Evolutionary conservation across 169 alveolate genomes (phyloP), one percentile per base, ranked within the genome.

Genomic region (Plasmodium cynomolgi): DNA sequence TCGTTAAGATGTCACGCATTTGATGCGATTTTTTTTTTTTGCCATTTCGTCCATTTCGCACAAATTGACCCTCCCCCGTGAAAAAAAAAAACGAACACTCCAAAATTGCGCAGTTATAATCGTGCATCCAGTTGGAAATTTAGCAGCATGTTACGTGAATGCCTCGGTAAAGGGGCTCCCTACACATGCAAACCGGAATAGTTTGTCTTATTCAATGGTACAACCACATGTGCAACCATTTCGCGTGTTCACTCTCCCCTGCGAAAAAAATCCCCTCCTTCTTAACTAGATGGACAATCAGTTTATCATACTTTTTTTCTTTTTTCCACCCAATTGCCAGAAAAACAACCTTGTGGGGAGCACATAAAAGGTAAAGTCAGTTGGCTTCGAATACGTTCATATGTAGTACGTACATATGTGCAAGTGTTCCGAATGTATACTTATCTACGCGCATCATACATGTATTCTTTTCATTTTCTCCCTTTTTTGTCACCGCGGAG

Each of bases 391-490:
- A 68, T 68, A 68, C n/a, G 34, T 7, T 26, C n/a, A 68, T 11
- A 68, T 68, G 77, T 68, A 6, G 31, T 23, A 68, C 17, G 17
- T 50, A 50, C 8, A 50, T 50, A 50, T 13, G 62, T 15, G 23
- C 26, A 50, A 2, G 62, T 50, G 62, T 17, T 0, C 23, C 29
- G 77, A 0, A 68, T 68, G 77, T 68, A 68, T 29, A 68, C 37
- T 26, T 68, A 68, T 23, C 20, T 68, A 29, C 77, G 1, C 37
- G 41, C 37, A 23, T 26, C 39, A 5, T 68, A 23, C 77, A 68
- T 26, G 77, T 68, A 68, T 68, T 68, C 77, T 68, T 68, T 68
- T 68, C 77, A 23, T 50, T 50, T 50, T 68, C 77, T 68, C 77
- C 77, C 77, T 29, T 68, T 26, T 68, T 29, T 68, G 41, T 29